Conservation (phyloP, 2,329 filamentous ascomycete genomes). For the Botrytis squamosa region DNA sequence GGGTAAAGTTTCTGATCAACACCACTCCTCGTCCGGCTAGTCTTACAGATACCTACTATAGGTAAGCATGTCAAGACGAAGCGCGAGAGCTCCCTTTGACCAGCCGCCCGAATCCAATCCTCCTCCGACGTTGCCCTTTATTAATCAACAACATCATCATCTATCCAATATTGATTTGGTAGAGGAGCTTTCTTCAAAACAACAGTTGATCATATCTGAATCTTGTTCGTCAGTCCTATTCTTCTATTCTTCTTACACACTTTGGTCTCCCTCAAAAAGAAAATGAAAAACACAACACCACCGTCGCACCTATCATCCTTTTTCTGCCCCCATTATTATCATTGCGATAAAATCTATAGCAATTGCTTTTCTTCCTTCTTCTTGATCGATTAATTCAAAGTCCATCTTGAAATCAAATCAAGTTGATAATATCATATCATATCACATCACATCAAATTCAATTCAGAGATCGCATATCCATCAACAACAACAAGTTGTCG, state of each 20-base stretch:
- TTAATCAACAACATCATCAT: constrained; percentile 7
- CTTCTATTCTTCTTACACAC: constrained; percentile 26
- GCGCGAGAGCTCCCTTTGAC: constrained; percentile 16
- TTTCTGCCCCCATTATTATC: constrained; percentile 32
- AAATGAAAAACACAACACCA: neutral
- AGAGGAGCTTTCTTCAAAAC: neutral
- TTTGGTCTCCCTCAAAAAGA: constrained; percentile 27
- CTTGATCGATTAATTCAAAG: constrained; percentile 13
- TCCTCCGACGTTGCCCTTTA: neutral
- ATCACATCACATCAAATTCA: constrained; percentile 21
- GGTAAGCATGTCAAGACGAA: neutral
- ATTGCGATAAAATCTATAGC: constrained; percentile 16
- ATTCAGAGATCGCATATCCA: constrained; percentile 20
- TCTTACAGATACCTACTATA: neutral
- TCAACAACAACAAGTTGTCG: constrained; percentile 26
- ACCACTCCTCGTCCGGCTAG: neutral
- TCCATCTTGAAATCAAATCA: constrained; percentile 11
- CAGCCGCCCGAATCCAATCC: neutral
- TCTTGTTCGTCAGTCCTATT: constrained; percentile 40
- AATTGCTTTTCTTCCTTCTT: constrained; percentile 18
- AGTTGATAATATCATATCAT: constrained; percentile 19
- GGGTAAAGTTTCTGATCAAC: constrained; percentile 1
- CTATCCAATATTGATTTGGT: constrained; percentile 15
- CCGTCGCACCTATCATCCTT: constrained; percentile 30
- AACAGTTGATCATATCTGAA: constrained; percentile 24